These are phyloP conservation scores for Trichomonas tenax DNA, from an alignment of 208 protist species.

Conservation along the genomic window DNA sequence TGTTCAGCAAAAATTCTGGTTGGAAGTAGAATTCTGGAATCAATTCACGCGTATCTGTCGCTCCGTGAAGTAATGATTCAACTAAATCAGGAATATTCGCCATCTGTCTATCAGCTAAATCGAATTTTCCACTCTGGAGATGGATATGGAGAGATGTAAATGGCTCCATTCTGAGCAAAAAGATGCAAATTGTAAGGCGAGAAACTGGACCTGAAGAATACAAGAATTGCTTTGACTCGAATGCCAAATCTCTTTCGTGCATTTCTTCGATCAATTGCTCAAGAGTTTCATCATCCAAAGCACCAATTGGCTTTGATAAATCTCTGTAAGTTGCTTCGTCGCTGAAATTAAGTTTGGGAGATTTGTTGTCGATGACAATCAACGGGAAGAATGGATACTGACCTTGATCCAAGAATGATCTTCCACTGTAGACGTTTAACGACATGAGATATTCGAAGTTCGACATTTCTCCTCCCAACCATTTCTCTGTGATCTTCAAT, in stretches of 20 bases:
- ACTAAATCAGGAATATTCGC: not conserved
- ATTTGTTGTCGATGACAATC: not conserved
- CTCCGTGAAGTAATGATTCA: not conserved
- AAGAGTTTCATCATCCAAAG: not conserved
- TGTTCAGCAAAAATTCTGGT: slow-evolving; percentile 45
- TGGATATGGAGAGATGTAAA: slow-evolving; percentile 33
- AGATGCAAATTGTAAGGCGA: not conserved
- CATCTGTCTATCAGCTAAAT: not conserved
- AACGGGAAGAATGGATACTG: not conserved
- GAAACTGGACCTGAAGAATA: not conserved
- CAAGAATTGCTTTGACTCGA: not conserved
- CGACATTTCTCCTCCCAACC: not conserved
- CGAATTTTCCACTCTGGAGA: slow-evolving; percentile 3
- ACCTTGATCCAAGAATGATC: not conserved
- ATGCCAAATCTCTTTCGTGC: not conserved
- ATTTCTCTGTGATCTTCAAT: not conserved
- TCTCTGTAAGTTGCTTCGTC: not conserved
- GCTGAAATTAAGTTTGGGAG: not conserved
- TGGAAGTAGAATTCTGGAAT: slow-evolving; percentile 52
- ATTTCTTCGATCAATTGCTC: not conserved
- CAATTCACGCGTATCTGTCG: slow-evolving; percentile 25
- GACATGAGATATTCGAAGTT: not conserved
- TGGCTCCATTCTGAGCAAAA: slow-evolving; percentile 32
- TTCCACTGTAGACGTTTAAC: not conserved
- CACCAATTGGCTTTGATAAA: slow-evolving; percentile 8